Base-by-base conservation (phyloP, 495 filamentous ascomycete species). In the Aspergillus panamensis region DNA sequence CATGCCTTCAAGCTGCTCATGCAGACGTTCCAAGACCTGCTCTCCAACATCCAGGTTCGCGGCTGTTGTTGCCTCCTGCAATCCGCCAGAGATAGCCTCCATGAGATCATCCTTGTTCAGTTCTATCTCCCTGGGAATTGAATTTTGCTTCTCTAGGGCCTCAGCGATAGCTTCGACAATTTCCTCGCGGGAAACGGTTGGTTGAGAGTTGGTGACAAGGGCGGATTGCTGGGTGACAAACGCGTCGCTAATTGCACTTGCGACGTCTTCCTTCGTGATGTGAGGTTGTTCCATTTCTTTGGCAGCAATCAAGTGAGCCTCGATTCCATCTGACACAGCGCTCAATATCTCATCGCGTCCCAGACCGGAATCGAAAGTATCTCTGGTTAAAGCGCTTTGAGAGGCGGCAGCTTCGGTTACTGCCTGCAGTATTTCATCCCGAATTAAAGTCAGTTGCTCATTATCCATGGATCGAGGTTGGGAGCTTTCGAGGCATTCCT, bases 1-100 rank as follows among this genome's bases (percentile, higher is more conserved):
- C 81, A 96, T 87, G 19, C 79, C 80, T 12, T 89, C 81, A 63
- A 90, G 80, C 43, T 96, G 80, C 25, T 89, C 88, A 25, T 88
- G 82, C 17, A 97, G 79, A 3, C 83, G 84, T 17, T 85, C 78
- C n/a, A 91, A 67, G 30, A 96, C 80, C 65, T 93, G 82, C 8
- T 87, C 81, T 19, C 81, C 79, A 43, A 83, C 72, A 20, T 70
- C 73, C 20, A 73, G 70, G 59, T 80, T 82, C 6, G 79, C 72
- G 14, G 78, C 72, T 8, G 64, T 65, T 25, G 69, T 73, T 6
- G 79, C 80, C 65, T 86, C 80, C 3, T 73, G 67, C 3, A 89
- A 73, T 37, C 78, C 83, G 7, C 79, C 79, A 42, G 82, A 80
- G 17, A 89, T 85, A 17, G 87, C 86, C 55, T 85, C 82, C 66